phyloP scores from a whole-genome alignment of 2,329 filamentous ascomycete species.

The Penicillium expansum region DNA sequence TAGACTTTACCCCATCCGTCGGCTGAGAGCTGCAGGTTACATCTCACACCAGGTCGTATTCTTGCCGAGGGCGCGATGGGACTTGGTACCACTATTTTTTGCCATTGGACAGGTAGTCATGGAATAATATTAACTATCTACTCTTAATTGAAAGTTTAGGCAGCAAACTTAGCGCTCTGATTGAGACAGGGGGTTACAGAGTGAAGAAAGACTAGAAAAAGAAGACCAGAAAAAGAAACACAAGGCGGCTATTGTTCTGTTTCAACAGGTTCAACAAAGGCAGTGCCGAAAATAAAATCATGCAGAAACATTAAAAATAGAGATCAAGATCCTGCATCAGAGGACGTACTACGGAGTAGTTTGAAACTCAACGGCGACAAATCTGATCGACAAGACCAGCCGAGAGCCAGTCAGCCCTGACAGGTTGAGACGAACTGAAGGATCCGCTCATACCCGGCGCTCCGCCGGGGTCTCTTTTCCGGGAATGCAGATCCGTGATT shows the following conservation, averaged over 20 bases:
- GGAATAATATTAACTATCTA: not conserved
- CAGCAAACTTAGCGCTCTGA: not conserved
- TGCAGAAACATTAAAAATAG: slow-evolving; percentile 18
- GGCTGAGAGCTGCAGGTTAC: slow-evolving; percentile 3
- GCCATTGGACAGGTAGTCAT: not conserved
- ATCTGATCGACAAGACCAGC: slow-evolving; percentile 12
- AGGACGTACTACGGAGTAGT: not conserved
- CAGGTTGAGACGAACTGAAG: slow-evolving; percentile 6
- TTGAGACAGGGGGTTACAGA: not conserved
- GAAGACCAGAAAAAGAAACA: not conserved
- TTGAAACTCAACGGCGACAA: slow-evolving; percentile 22
- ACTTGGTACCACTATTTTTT: not conserved
- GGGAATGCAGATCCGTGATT: slow-evolving; percentile 11
- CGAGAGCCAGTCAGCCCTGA: slow-evolving; percentile 6
- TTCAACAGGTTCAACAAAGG: slow-evolving; percentile 3
- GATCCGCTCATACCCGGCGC: slow-evolving; percentile 20
- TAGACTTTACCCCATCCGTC: slow-evolving; percentile 5
- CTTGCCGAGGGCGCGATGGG: not conserved
- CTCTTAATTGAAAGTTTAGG: not conserved
- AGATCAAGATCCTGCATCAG: slow-evolving; percentile 3
- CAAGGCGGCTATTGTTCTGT: slow-evolving; percentile 6
- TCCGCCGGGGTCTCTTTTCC: slow-evolving; percentile 4
- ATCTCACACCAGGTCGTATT: slow-evolving; percentile 9
- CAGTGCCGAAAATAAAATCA: not conserved
- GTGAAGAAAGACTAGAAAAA: not conserved